A percentile compares a stretch with the other conserved stretches of the same genome.
These are phyloP conservation scores for Vinca major DNA, from an alignment of 305 asterid genomes.

Conservation along the genomic window DNA sequence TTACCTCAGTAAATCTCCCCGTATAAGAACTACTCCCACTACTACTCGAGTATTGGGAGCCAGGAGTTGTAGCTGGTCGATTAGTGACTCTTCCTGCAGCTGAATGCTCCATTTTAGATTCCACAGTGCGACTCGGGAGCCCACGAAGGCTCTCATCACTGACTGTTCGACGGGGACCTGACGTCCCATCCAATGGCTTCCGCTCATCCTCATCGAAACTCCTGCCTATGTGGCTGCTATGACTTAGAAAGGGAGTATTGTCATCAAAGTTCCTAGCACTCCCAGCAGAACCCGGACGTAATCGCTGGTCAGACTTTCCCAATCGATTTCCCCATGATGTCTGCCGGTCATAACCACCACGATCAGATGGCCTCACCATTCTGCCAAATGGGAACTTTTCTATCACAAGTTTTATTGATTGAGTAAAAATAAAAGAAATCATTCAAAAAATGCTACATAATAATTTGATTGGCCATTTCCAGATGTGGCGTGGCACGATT, in stretches of 20 bases:
- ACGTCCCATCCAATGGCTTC: slow-evolving; percentile 69
- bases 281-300: slow-evolving; percentile 81
- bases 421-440: not conserved
- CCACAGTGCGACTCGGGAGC: slow-evolving; percentile 35
- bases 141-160: slow-evolving; percentile 52
- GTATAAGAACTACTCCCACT: slow-evolving; percentile 37
- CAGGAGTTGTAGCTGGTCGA: slow-evolving; percentile 38
- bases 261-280: slow-evolving; percentile 58
- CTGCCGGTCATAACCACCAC: slow-evolving; percentile 54
- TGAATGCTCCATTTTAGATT: slow-evolving; percentile 12
- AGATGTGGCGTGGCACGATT: no score
- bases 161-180: slow-evolving; percentile 64
- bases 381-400: slow-evolving; percentile 26
- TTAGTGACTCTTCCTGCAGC: slow-evolving; percentile 35
- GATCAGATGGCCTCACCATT: slow-evolving; percentile 54
- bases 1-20: slow-evolving; percentile 45
- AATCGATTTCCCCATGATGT: slow-evolving; percentile 54
- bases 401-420: slow-evolving; percentile 4
- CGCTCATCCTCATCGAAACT: slow-evolving; percentile 94
- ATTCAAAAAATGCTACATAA: not conserved
- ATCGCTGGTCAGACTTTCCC: slow-evolving; percentile 56
- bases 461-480: not conserved
- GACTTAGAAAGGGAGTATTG: slow-evolving; percentile 47
- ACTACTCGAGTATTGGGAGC: slow-evolving; percentile 39
- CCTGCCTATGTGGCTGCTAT: slow-evolving; percentile 47